phyloP scores from a whole-genome alignment of 495 filamentous ascomycete species.

The Aspergillus carlsbadensis region DNA sequence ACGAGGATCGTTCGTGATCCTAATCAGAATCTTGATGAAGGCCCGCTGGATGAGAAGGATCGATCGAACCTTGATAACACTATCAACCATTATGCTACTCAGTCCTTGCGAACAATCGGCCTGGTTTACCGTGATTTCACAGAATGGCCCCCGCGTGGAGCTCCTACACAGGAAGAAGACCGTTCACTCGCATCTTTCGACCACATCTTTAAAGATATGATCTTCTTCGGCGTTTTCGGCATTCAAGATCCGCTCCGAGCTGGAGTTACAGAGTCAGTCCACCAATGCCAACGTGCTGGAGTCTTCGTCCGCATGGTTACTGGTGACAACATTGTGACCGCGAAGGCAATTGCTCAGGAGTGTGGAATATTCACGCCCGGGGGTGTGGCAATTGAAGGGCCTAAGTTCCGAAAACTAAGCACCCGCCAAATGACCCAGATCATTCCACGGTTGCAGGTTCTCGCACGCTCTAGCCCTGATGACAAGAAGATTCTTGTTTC shows the following conservation, averaged over 20 bases:
- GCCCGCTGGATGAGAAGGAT: constrained; percentile 57
- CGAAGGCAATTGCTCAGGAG: constrained; percentile 80
- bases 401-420: constrained; percentile 71
- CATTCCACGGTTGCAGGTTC: constrained; percentile 76
- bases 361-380: constrained; percentile 78
- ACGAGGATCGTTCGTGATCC: constrained; percentile 71
- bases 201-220: constrained; percentile 75
- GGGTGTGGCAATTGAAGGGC: constrained; percentile 81
- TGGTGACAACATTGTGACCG: constrained; percentile 81
- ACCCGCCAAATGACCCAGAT: constrained; percentile 63
- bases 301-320: constrained; percentile 91
- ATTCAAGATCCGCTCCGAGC: constrained; percentile 84
- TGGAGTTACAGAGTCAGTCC: constrained; percentile 77
- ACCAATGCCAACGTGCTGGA: constrained; percentile 70
- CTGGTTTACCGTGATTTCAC: constrained; percentile 87
- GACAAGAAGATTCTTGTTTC: constrained; percentile 82
- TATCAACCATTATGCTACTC: constrained; percentile 75
- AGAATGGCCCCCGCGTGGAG: constrained; percentile 77
- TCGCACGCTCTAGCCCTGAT: constrained; percentile 80
- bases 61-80: constrained; percentile 58
- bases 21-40: constrained; percentile 54
- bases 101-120: constrained; percentile 84
- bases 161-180: constrained; percentile 65
- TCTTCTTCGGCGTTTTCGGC: constrained; percentile 74
- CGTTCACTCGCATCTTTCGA: constrained; percentile 73